Conservation (phyloP, 2,329 filamentous ascomycete genomes). For the Juglanconis juglandina region DNA sequence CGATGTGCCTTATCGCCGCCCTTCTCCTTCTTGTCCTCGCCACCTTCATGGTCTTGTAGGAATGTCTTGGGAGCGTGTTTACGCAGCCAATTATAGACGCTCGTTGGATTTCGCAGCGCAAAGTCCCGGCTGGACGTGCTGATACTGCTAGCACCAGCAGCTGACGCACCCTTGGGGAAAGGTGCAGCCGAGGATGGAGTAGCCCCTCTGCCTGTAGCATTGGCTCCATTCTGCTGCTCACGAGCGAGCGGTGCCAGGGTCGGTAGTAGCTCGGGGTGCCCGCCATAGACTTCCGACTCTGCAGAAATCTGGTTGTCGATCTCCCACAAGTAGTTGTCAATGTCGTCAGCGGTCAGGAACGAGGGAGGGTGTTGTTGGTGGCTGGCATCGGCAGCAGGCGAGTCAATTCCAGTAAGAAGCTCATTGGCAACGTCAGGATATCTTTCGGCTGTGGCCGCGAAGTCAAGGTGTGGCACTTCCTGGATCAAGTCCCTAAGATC, state of each 20-base stretch:
- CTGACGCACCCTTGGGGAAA: constrained; percentile 35
- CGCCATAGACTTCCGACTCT: constrained; percentile 31
- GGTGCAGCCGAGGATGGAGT: constrained; percentile 8
- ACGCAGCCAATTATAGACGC: constrained; percentile 92
- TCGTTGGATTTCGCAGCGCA: constrained; percentile 74
- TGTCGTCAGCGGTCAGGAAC: constrained; percentile 66
- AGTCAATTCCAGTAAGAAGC: constrained; percentile 39
- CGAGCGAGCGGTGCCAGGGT: constrained; percentile 49
- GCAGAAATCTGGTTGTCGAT: constrained; percentile 52
- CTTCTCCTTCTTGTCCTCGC: constrained; percentile 23
- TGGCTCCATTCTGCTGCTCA: constrained; percentile 31
- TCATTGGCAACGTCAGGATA: constrained; percentile 56
- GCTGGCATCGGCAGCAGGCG: constrained; percentile 37
- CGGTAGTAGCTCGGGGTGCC: constrained; percentile 34
- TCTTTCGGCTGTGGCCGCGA: constrained; percentile 55
- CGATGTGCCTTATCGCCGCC: constrained; percentile 20
- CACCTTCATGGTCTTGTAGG: constrained; percentile 67
- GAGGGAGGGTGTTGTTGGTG: constrained; percentile 57
- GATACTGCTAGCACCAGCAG: constrained; percentile 39
- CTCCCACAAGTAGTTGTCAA: constrained; percentile 70
- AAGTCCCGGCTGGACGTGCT: constrained; percentile 39
- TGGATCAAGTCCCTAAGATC: constrained; percentile 48
- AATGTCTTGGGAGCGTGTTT: constrained; percentile 82
- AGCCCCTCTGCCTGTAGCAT: constrained; percentile 33
- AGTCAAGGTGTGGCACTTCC: constrained; percentile 51